Base-by-base conservation (phyloP, 1,139 yeast species). In the Magnusiomyces paraingens region DNA sequence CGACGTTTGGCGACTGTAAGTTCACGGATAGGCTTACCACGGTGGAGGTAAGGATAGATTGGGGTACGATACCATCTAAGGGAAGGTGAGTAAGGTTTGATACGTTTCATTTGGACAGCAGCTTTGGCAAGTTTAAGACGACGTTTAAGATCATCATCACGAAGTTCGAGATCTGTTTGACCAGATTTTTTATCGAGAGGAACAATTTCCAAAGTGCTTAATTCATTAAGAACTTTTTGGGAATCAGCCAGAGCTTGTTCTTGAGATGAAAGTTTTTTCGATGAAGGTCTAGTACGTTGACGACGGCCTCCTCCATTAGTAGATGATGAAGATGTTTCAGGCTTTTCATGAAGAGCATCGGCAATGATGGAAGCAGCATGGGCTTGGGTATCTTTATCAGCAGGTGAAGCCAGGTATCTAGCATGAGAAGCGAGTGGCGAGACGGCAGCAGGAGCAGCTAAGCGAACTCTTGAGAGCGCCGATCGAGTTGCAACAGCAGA, bases 1-100 rank as follows among this genome's bases (percentile, higher is more conserved):
- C 81, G 80, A 68, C 84, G 83, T 65, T 81, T 82, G 42, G 91
- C 81, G 26, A 78, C 78, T 0, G 99, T 93, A 66, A 93, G 77
- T 54, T 83, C 83, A 66, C 78, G 77, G 53, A 86, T 72, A 2
- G 99, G 97, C 52, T 83, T 77, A 8, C 97, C 97, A 64, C 84
- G 86, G 78, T 87, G 85, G 57, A 93, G 75, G 70, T 93, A 89
- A 17, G 88, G 85, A 69, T 91, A 93, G 11, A 90, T 77, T 47
- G 98, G 98, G 62, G 84, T 81, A 65, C 88, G 80, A 75, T 82
- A 88, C 87, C 96, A 90, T 64, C 97, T 82, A 58, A 90, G 73
- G 65, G 95, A 93, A 1, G 96, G 97, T 48, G 93, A 85, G 40
- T 83, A 81, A 52, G 94, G 93, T 62, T 88, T 89, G 62, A 83